phyloP scores from a whole-genome alignment of 371 early-diverging fungal genomes.

The Saksenaea oblongispora region DNA sequence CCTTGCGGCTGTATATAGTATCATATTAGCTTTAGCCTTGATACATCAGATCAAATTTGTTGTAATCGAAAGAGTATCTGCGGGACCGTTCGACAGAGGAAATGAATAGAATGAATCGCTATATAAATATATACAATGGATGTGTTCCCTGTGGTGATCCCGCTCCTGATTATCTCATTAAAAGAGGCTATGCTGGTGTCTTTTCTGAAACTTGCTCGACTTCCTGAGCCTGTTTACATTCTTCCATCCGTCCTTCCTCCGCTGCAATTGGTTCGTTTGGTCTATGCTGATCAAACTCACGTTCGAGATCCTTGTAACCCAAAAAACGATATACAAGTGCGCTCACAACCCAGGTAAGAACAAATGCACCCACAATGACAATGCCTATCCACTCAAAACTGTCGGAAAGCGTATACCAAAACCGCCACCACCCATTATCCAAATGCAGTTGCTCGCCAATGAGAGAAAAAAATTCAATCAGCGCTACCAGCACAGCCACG shows the following conservation, averaged over 20 bases:
- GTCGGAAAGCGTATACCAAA: conserved; percentile 48
- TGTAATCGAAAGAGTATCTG: no score
- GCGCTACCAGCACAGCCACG: conserved; percentile 60
- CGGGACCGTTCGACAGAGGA: no score
- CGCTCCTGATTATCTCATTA: no score
- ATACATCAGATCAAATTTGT: no score
- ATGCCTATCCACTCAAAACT: conserved; percentile 60
- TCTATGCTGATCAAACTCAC: conserved; percentile 29
- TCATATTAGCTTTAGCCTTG: no score
- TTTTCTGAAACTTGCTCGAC: not conserved
- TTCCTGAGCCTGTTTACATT: not conserved
- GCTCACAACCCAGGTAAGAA: conserved; percentile 50
- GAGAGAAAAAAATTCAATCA: conserved; percentile 55
- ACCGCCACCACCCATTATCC: conserved; percentile 62
- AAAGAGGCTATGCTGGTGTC: no score
- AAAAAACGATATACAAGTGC: conserved; percentile 42
- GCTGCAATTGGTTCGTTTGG: conserved; percentile 10
- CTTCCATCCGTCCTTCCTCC: not conserved
- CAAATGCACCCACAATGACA: conserved; percentile 52
- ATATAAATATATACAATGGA: not conserved
- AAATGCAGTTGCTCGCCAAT: conserved; percentile 46
- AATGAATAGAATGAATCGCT: no score
- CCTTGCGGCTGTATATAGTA: no score
- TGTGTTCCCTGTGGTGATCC: not conserved
- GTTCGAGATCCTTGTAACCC: conserved; percentile 48